Conservation (phyloP, 441 rosid species). For the Pelargonium cotyledonis region DNA sequence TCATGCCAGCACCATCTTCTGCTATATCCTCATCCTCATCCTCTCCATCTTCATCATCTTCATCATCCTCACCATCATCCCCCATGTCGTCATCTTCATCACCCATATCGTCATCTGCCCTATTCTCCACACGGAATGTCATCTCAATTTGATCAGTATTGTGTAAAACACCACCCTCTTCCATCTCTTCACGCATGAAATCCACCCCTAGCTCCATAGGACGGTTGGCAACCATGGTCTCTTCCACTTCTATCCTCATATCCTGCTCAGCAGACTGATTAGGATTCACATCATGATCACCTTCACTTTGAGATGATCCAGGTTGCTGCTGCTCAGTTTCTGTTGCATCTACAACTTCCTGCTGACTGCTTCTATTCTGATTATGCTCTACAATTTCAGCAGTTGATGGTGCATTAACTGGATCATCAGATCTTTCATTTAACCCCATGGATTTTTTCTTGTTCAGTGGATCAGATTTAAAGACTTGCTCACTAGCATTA, state of each 20-base stretch:
- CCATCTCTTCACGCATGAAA: constrained; percentile 83
- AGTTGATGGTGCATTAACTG: constrained; percentile 30
- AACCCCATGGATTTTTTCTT: constrained; percentile 53
- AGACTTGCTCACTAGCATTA: constrained; percentile 72
- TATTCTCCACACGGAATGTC: constrained; percentile 70
- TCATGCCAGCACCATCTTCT: constrained; percentile 93
- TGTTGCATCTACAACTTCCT: constrained; percentile 40
- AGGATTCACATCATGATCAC: constrained; percentile 41
- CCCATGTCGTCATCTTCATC: constrained; percentile 93
- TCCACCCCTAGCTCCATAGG: constrained; percentile 65
- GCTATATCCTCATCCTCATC: constrained; percentile 88
- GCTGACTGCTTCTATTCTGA: constrained; percentile 42
- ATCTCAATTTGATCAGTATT: constrained; percentile 69
- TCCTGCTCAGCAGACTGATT: constrained; percentile 35
- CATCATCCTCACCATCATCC: constrained; percentile 86
- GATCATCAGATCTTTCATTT: constrained; percentile 49
- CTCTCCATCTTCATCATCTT: constrained; percentile 69
- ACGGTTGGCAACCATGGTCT: constrained; percentile 48
- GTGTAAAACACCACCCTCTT: constrained; percentile 56
- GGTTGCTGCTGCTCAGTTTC: constrained; percentile 43
- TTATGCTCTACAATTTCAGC: constrained; percentile 41
- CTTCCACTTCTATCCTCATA: constrained; percentile 70
- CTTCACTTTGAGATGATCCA: constrained; percentile 44
- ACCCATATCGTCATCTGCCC: constrained; percentile 89
- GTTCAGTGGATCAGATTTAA: constrained; percentile 54